A percentile compares a stretch with the other conserved stretches of the same genome.
phyloP scores from a whole-genome alignment of 2,329 filamentous ascomycete genomes.

The Botrytis tulipae region DNA sequence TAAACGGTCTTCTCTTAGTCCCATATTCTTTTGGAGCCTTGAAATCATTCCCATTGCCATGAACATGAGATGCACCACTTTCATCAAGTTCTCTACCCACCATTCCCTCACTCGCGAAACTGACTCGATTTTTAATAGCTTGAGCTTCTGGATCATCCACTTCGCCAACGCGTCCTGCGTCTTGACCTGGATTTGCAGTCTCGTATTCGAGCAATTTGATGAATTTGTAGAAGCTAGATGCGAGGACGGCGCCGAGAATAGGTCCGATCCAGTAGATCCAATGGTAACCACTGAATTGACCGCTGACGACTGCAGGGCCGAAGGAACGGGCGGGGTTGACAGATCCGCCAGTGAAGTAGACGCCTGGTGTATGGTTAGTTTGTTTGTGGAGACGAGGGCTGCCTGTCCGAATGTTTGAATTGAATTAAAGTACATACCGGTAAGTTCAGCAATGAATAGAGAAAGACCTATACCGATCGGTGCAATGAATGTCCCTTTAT shows the following conservation, averaged over 20 bases:
- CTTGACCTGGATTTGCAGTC: slow-evolving; percentile 43
- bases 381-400: background rate
- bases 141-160: background rate
- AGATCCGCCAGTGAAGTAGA: slow-evolving; percentile 49
- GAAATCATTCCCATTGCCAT: background rate
- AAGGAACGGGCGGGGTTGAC: slow-evolving; percentile 50
- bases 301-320: slow-evolving; percentile 46
- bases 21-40: slow-evolving; percentile 2
- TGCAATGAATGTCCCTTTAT: slow-evolving; percentile 48
- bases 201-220: slow-evolving; percentile 53
- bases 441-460: slow-evolving; percentile 47
- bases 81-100: slow-evolving; percentile 2
- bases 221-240: slow-evolving; percentile 49
- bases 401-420: slow-evolving; percentile 31
- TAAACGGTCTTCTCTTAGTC: slow-evolving; percentile 20
- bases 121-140: background rate
- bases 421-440: slow-evolving; percentile 37
- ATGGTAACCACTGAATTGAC: slow-evolving; percentile 44
- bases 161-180: slow-evolving; percentile 14
- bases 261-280: slow-evolving; percentile 54
- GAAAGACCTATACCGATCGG: slow-evolving; percentile 49
- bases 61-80: background rate
- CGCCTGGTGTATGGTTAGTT: slow-evolving; percentile 34
- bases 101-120: background rate
- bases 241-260: slow-evolving; percentile 48